These are phyloP conservation scores for Mycocalia duriaeana DNA, from an alignment of 1,284 basidiomycete species.

Conservation along the genomic window DNA sequence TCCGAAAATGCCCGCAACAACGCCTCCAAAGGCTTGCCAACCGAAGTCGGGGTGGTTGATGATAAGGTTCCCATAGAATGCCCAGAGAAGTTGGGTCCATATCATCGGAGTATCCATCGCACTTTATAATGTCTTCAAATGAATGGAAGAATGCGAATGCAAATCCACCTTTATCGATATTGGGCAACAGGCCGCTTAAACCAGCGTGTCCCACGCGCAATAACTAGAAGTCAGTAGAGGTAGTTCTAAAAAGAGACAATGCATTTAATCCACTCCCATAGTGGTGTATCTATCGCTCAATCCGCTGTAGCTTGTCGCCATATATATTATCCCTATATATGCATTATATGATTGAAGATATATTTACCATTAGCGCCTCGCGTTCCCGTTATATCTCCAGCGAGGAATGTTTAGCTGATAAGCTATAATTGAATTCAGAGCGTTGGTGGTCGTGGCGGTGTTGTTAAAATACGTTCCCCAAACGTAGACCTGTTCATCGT, in stretches of 20 bases:
- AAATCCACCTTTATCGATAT: conserved; percentile 54
- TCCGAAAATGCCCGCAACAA: conserved; percentile 44
- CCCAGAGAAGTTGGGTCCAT: conserved; percentile 57
- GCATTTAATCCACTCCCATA: conserved; percentile 58
- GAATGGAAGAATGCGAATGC: conserved; percentile 57
- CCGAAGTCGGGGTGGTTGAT: conserved; percentile 53
- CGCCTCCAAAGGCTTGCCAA: conserved; percentile 60
- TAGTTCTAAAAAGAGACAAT: conserved; percentile 46
- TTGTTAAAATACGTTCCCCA: conserved; percentile 57
- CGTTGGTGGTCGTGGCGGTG: conserved; percentile 44
- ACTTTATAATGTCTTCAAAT: conserved; percentile 51
- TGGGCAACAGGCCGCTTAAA: conserved; percentile 46
- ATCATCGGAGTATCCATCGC: conserved; percentile 61
- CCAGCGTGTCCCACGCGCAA: conserved; percentile 51
- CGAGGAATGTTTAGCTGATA: conserved; percentile 55
- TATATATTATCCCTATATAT: conserved; percentile 49
- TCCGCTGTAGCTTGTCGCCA: conserved; percentile 50
- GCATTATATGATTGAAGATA: neutral
- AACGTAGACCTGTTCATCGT: conserved; percentile 52
- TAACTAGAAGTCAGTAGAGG: conserved; percentile 47
- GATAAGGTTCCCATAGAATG: conserved; percentile 51
- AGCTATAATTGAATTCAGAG: conserved; percentile 53
- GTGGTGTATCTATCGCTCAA: conserved; percentile 57
- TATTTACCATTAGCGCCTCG: conserved; percentile 49
- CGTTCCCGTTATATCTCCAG: conserved; percentile 62